Conservation (phyloP, 73 alveolate species). For the Tetrahymena malaccensis region DNA sequence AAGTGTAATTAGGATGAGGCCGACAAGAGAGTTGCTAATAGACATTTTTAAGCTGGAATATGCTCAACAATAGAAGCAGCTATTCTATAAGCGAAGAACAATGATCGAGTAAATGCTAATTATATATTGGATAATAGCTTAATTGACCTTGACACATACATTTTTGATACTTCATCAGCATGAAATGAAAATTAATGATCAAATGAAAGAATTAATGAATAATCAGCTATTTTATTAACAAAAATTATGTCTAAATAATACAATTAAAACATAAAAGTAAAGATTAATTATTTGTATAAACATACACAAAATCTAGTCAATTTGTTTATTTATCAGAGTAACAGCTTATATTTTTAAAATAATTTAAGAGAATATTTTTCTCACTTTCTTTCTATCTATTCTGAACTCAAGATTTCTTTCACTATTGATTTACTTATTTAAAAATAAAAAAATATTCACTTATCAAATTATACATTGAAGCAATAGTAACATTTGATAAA, state of each 20-base stretch:
- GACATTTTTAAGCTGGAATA: conserved; percentile 17
- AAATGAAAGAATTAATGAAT: too few species aligned
- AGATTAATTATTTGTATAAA: too few species aligned
- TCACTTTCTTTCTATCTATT: neutral
- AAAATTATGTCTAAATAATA: too few species aligned
- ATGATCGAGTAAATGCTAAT: neutral
- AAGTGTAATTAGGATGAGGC: conserved; percentile 5
- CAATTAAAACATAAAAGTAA: neutral
- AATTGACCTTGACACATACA: neutral
- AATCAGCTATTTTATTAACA: too few species aligned
- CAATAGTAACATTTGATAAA: too few species aligned
- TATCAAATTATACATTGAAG: too few species aligned
- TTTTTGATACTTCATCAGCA: neutral
- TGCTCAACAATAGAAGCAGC: neutral
- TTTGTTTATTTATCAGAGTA: neutral
- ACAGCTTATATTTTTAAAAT: neutral
- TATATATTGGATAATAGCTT: neutral
- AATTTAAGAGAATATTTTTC: neutral
- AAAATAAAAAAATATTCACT: too few species aligned
- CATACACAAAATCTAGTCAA: neutral
- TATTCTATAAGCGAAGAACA: neutral
- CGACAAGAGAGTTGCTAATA: neutral
- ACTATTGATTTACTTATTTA: too few species aligned
- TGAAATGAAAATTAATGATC: neutral
- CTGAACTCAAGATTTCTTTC: too few species aligned